Base-by-base conservation (phyloP, 1,284 basidiomycete genomes). In the Fomitopsis betulina region DNA sequence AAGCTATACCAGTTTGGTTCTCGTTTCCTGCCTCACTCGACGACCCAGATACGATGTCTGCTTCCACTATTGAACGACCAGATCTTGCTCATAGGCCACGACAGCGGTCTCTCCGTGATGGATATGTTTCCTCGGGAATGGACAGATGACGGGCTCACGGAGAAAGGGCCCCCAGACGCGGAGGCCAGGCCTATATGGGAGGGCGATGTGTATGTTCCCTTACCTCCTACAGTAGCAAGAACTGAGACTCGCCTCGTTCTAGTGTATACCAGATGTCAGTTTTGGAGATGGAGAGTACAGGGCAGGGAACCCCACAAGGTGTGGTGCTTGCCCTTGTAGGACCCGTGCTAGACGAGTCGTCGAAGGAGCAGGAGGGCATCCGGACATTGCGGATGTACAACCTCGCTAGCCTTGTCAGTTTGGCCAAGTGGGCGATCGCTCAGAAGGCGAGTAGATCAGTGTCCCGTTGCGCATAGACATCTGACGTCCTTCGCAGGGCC, bases 11-110 rank as follows among this genome's bases (percentile, higher is more conserved):
- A 89, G 50, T 91, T 93, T 68, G 90, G 90, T 27, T 92, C 90
- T 13, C 82, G 89, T 19, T 93, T 93, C 68, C 75, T 93, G 38
- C 89, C 91, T n/a, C 91, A 93, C 64, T 75, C 89, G 17, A 86
- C 81, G 3, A 78, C 79, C 0, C 87, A 80, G 25, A 91, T 93
- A 61, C 83, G 84, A 57, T 86, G 87, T 68, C 68, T 91, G 8
- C 77, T 93, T 30, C 89, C 91, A 3, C 68, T 93, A 25, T 73
- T 82, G 42, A 80, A 80, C 32, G 83, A 88, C 60, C 78, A 78
- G 45, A 69, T 89, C 39, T 59, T 93, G 23, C 78, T 93, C 15
- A 81, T 93, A 40, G 90, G 90, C 3, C 87, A 89, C 59, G 87
- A 89, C 60, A 79, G 84, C 55, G 90, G 90, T 1, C 78, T 93